Evolutionary conservation across 441 rosid genomes (phyloP), one percentile per base, ranked within the genome.

Genomic region (Populus tomentosa): DNA sequence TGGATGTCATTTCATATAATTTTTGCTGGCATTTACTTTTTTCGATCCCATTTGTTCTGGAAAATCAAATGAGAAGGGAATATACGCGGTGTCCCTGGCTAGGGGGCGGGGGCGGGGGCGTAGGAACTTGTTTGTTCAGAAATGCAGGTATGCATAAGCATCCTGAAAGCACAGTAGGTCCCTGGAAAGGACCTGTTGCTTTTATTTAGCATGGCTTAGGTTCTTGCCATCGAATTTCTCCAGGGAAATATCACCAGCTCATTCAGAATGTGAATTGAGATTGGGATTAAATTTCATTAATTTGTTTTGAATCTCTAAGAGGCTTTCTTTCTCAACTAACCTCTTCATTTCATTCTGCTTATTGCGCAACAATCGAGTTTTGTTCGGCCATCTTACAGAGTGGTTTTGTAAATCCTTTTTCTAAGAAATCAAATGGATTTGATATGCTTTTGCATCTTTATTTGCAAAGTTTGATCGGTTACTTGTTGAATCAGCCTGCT

Each of bases 401-500:
- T 18, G 21, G 56, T 18, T 53, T 50, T 53, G 21, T 16, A 16
- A 53, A 16, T 6, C n/a, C 1, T 53, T 53, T 18, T 53, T 53
- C 61, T 16, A 53, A 18, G 61, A 53, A 53, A 53, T 18, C 6
- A 53, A 18, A 53, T 53, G 61, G 61, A 53, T 53, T 18, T 53
- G 61, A 4, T 53, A 53, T 18, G 61, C 0, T 68, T 30, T 18
- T 33, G 21, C n/a, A 13, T 30, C 30, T 24, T 8, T 4, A 14
- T 23, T 65, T 65, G 14, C 13, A 9, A 23, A 24, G 23, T 76
- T 71, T 35, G 13, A 24, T 79, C 70, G 71, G 74, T 74, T 59
- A 71, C 64, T 35, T 71, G 23, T 65, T 23, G 18, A 24, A 65
- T 76, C 68, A 28, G 3, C 32, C 79, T 68, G 69, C 77, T 74